These are phyloP conservation scores for Aspergillaceae sp. DNA, from an alignment of 2,329 filamentous ascomycete genomes.

Conservation along the genomic window DNA sequence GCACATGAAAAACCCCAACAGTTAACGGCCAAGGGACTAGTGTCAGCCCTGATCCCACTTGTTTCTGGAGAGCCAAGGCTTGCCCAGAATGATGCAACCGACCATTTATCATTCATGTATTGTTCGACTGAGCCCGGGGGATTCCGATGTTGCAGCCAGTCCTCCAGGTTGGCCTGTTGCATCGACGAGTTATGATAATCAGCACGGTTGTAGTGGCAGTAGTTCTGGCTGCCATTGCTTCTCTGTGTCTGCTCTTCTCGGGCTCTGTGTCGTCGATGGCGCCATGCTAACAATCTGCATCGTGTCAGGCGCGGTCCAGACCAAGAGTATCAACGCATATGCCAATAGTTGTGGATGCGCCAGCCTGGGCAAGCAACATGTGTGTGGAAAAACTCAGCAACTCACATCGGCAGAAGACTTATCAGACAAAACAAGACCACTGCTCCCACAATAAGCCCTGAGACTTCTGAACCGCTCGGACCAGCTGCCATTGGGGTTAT, in stretches of 20 bases:
- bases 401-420: constrained; percentile 22
- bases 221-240: constrained; percentile 17
- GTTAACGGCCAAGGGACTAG: constrained; percentile 12
- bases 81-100: constrained; percentile 5
- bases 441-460: constrained; percentile 23
- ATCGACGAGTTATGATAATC: constrained; percentile 1
- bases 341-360: not conserved
- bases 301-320: no score
- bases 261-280: not conserved
- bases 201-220: constrained; percentile 9
- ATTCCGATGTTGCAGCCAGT: constrained; percentile 21
- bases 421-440: constrained; percentile 20
- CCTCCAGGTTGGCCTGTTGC: constrained; percentile 16
- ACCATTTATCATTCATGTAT: constrained; percentile 22
- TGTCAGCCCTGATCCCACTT: constrained; percentile 14
- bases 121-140: constrained; percentile 9
- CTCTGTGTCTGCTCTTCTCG: not conserved
- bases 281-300: not conserved
- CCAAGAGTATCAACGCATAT: no score
- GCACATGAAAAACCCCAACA: not conserved
- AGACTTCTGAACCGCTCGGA: constrained; percentile 15
- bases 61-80: constrained; percentile 10
- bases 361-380: not conserved
- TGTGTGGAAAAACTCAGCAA: not conserved
- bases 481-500: constrained; percentile 15